Base-by-base conservation (phyloP, 225 moss, liverwort and hornwort species). In the Marchantia polymorpha region DNA sequence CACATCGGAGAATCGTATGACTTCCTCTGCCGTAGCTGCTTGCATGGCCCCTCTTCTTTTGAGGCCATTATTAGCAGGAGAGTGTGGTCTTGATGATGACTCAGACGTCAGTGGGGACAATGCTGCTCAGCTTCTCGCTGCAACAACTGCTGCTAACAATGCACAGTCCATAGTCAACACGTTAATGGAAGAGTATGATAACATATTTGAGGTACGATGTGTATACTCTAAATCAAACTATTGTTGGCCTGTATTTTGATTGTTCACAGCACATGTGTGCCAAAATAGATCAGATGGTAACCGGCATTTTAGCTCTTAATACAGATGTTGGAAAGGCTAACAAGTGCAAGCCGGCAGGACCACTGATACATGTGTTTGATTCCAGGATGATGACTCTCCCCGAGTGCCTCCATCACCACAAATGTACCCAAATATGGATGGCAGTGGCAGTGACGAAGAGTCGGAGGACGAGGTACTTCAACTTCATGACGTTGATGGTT, bases 31-130 rank as follows among this genome's bases (percentile, higher is more conserved):
- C 69, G 96, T 94, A 55, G 96, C 96, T 78, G 96, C 96, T 54
- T 97, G 96, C 81, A 97, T 97, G 96, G 96, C 96, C 80, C 96
- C 96, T 70, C 88, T 97, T 19, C 91, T 97, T 72, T 81, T 97
- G 81, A 92, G 96, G 50, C 96, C 96, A 10, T 84, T 97, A 61
- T 77, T 97, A 75, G 96, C 96, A 60, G 96, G 96, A 72, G 96
- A 97, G 80, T 97, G 94, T 82, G 94, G 94, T 69, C 84, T 97
- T 31, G 96, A 97, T 71, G 96, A 97, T 76, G 96, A 97, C 68
- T 86, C 91, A 75, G 96, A 97, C 84, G 86, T 88, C 46, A 94
- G 94, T 83, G 93, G 94, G 60, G 96, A 97, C 79, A 97, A 97
- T 83, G 93, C 93, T 83, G 93, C 96, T 48, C 96, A 97, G 82